Conservation (phyloP, 2,329 filamentous ascomycete species). For the Colletotrichum spaethianum region DNA sequence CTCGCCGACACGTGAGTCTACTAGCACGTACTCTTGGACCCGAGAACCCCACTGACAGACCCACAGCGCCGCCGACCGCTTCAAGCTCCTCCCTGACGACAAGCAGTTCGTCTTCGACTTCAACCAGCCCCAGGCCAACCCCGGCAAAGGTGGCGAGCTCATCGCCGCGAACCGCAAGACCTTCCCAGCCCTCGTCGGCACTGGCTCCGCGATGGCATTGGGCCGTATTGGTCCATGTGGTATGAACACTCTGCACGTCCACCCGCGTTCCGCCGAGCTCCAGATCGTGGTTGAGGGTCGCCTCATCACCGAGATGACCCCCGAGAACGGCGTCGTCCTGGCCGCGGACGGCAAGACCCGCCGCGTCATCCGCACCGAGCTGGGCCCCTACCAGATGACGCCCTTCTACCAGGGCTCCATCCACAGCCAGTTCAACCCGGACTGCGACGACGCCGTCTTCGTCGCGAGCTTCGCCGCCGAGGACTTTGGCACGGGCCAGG, state of each 20-base stretch:
- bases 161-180: conserved; percentile 68
- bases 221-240: conserved; percentile 67
- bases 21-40: conserved; percentile 37
- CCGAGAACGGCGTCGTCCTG: conserved; percentile 64
- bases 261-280: conserved; percentile 68
- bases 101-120: conserved; percentile 66
- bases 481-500: conserved; percentile 66
- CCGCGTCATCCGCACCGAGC: conserved; percentile 50
- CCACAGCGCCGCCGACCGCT: conserved; percentile 58
- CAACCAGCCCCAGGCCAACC: conserved; percentile 49
- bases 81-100: conserved; percentile 59
- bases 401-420: conserved; percentile 68
- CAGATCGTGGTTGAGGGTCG: conserved; percentile 65
- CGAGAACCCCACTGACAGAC: conserved; percentile 38
- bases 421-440: conserved; percentile 71
- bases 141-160: conserved; percentile 62
- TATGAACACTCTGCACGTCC: conserved; percentile 71
- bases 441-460: conserved; percentile 65
- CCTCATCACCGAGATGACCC: conserved; percentile 66
- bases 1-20: conserved; percentile 55
- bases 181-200: conserved; percentile 70
- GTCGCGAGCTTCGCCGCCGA: conserved; percentile 64
- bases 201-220: conserved; percentile 64
- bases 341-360: conserved; percentile 51
- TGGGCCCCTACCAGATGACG: conserved; percentile 63